Evolutionary conservation across 495 filamentous ascomycete species (phyloP), one percentile per base, ranked within the genome.

Genomic region (Pseudotulostoma volvatum): DNA sequence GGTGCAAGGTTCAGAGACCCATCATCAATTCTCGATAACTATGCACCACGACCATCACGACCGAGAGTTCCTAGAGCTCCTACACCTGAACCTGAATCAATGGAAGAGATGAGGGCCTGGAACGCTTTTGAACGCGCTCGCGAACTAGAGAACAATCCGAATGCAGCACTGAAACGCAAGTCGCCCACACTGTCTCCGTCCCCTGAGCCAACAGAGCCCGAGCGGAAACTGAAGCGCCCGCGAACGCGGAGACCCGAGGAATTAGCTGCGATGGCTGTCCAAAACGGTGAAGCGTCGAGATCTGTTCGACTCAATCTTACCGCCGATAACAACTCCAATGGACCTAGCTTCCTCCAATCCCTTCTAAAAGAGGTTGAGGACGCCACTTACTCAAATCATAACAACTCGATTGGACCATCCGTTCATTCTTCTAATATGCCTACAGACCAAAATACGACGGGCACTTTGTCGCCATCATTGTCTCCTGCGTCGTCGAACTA

Each of bases 281-380:
- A 65, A 31, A 42, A 36, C 11, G 60, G 57, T n/a, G 70, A 65
- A 48, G 52, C 62, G 9, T 68, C 62, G 1, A 54, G 62, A 39
- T 47, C 62, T 37, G 46, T 54, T 16, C 52, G 60, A 9, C 40
- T 52, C 16, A 50, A 59, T 45, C n/a, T n/a, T n/a, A n/a, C n/a
- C n/a, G 40, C 51, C 37, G 52, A 61, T n/a, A 41, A 46, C 38
- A 50, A 49, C 34, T 36, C 52, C 25, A 53, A 52, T 36, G 68
- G 67, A 31, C 70, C 73, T 40, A 64, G 73, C 55, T 93, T 94
- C 56, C 59, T 94, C 3, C 77, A 81, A 30, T 85, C 84, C 0
- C 65, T 95, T 9, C 60, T 95, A 35, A 81, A 79, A 46, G 86
- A 95, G 50, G 85, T 95, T 0, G 84, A 92, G 55, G 74, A 73